Percentiles rank a stretch among this genome's conserved stretches.
These are phyloP conservation scores for Centaurea solstitialis DNA, from an alignment of 129 eudicot genomes.

Conservation along the genomic window DNA sequence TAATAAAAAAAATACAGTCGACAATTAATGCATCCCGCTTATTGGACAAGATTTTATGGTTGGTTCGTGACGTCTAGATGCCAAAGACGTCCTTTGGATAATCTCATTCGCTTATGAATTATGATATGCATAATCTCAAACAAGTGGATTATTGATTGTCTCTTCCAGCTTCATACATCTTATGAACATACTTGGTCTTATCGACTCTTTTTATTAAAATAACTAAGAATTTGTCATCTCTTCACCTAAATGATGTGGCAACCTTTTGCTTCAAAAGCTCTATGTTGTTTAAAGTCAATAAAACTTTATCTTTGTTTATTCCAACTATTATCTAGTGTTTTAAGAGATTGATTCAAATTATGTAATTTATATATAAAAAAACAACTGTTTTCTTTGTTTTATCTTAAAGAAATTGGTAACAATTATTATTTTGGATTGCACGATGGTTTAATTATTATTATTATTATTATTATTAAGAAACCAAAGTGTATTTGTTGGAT, in stretches of 20 bases:
- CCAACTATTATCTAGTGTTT: neutral
- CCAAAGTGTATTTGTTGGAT: constrained; percentile 9
- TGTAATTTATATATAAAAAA: neutral
- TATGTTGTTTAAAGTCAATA: no score
- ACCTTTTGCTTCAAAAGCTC: neutral
- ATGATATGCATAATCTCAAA: neutral
- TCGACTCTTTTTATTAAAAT: neutral
- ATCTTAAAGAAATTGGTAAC: neutral
- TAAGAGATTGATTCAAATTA: neutral
- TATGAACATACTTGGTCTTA: neutral
- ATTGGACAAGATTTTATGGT: neutral
- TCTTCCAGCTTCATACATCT: neutral
- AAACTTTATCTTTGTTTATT: neutral
- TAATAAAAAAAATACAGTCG: no score
- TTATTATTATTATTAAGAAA: neutral
- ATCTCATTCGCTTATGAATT: neutral
- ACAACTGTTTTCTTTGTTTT: neutral
- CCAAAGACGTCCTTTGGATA: neutral
- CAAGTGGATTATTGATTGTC: neutral
- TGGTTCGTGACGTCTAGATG: neutral
- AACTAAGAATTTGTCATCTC: constrained; percentile 6
- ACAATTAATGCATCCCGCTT: neutral
- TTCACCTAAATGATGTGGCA: neutral
- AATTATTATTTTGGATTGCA: neutral
- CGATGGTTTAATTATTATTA: neutral